Conservation (phyloP, 1,284 basidiomycete genomes). For the Fomitiporia mediterranea region DNA sequence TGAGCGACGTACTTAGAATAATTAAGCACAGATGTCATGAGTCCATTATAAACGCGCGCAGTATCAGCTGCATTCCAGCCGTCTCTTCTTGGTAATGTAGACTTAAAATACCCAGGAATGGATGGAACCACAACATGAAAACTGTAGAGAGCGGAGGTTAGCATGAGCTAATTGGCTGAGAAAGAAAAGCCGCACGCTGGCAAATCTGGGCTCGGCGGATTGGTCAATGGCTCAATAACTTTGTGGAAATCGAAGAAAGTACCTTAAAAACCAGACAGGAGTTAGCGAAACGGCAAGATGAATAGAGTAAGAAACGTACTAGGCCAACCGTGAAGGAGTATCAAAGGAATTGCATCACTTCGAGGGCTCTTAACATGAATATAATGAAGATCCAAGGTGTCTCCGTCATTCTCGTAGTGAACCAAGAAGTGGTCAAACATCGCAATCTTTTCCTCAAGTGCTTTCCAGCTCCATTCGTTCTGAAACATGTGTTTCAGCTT, state of each 20-base stretch:
- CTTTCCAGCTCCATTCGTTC: conserved; percentile 19
- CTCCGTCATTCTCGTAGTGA: conserved; percentile 18
- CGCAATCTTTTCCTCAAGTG: conserved; percentile 17
- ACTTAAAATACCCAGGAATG: conserved; percentile 25
- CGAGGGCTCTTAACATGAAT: conserved; percentile 23
- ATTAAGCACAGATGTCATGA: conserved; percentile 24
- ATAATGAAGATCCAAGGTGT: conserved; percentile 23
- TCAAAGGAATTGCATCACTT: conserved; percentile 25
- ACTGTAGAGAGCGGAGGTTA: conserved; percentile 11
- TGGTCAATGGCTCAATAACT: conserved; percentile 23
- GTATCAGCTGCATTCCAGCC: conserved; percentile 23
- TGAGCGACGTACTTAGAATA: conserved; percentile 25
- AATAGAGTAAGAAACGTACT: conserved; percentile 4
- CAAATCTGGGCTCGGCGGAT: conserved; percentile 21
- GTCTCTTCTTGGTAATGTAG: conserved; percentile 20
- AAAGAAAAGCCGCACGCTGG: conserved; percentile 22
- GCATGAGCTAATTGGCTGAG: not conserved
- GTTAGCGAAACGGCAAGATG: not conserved
- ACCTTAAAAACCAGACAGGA: conserved; percentile 12
- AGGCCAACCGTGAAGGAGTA: conserved; percentile 28
- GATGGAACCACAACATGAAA: conserved; percentile 26
- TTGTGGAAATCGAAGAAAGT: conserved; percentile 28
- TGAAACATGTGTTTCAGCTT: conserved; percentile 17
- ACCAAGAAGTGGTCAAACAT: conserved; percentile 21
- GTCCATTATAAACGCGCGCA: conserved; percentile 22